Evolutionary conservation across 352 stramenopile species (phyloP).

Genomic region (Globisporangium acanthophoron): DNA sequence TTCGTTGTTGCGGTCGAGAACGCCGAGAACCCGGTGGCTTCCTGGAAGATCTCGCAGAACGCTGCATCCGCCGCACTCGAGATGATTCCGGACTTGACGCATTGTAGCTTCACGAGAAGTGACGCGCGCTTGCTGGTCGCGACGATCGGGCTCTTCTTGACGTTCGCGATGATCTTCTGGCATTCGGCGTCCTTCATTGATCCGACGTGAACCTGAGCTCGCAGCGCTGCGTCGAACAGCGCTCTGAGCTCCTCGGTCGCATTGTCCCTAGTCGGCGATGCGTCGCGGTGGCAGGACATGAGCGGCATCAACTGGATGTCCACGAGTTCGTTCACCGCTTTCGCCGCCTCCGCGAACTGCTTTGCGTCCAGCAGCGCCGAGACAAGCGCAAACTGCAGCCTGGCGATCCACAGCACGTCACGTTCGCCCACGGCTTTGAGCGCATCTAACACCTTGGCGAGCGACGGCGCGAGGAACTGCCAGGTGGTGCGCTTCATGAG

Average conservation of each 20-base stretch:
- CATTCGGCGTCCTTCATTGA: constrained; percentile 74
- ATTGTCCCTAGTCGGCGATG: not conserved
- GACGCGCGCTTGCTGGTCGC: constrained; percentile 33
- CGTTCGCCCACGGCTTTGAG: constrained; percentile 64
- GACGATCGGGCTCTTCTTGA: constrained; percentile 33
- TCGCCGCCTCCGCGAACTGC: constrained; percentile 45
- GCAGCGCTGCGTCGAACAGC: constrained; percentile 64
- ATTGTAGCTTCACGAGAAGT: constrained; percentile 62
- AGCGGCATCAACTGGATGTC: constrained; percentile 53
- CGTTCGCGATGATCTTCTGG: constrained; percentile 59
- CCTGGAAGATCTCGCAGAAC: constrained; percentile 61
- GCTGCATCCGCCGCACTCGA: constrained; percentile 28
- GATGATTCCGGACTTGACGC: constrained; percentile 48
- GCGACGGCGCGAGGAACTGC: constrained; percentile 64
- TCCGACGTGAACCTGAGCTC: constrained; percentile 63
- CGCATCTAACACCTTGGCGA: constrained; percentile 60
- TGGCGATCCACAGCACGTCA: constrained; percentile 62
- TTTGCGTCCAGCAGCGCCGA: constrained; percentile 67
- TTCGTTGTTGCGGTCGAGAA: constrained; percentile 25
- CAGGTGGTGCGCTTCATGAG: constrained; percentile 79
- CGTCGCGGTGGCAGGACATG: constrained; percentile 14
- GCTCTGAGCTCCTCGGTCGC: constrained; percentile 18
- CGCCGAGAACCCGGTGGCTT: constrained; percentile 33
- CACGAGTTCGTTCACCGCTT: constrained; percentile 59
- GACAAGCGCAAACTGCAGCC: constrained; percentile 61